phyloP scores from a whole-genome alignment of 352 stramenopile species.

The Phytophthora nicotianae region DNA sequence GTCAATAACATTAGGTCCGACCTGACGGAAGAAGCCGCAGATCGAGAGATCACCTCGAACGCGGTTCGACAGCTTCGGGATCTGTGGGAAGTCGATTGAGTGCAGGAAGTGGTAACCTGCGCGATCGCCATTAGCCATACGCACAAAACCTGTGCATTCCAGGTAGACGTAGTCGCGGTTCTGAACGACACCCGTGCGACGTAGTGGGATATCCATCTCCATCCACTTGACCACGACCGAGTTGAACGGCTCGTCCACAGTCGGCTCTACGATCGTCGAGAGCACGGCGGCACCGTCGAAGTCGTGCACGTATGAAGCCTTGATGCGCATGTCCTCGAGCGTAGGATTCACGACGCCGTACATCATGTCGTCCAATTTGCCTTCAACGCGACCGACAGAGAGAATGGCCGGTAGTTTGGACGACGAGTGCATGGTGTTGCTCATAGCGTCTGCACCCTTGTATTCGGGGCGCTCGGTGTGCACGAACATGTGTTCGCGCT shows the following conservation, averaged over 20 bases:
- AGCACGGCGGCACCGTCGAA: slow-evolving; percentile 39
- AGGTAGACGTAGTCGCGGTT: slow-evolving; percentile 72
- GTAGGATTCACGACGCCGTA: slow-evolving; percentile 43
- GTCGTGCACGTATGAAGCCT: no score
- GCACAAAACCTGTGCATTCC: slow-evolving; percentile 51
- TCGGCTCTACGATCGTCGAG: slow-evolving; percentile 39
- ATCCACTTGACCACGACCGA: slow-evolving; percentile 52
- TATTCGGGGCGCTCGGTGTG: slow-evolving; percentile 42
- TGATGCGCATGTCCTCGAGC: slow-evolving; percentile 45
- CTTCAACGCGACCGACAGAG: slow-evolving; percentile 33
- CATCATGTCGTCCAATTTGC: slow-evolving; percentile 51
- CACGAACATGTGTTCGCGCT: slow-evolving; percentile 39
- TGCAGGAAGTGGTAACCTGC: slow-evolving; percentile 69
- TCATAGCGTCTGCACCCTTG: slow-evolving; percentile 32
- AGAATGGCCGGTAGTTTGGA: slow-evolving; percentile 39
- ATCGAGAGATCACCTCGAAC: slow-evolving; percentile 54
- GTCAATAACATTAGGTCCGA: slow-evolving; percentile 46
- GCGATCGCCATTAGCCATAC: slow-evolving; percentile 50
- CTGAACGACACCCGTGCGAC: slow-evolving; percentile 41
- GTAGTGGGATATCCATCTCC: slow-evolving; percentile 47
- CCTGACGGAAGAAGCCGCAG: slow-evolving; percentile 60
- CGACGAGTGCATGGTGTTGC: slow-evolving; percentile 30
- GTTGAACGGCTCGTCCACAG: slow-evolving; percentile 33
- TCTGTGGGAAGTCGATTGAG: slow-evolving; percentile 59
- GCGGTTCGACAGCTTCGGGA: slow-evolving; percentile 39